Evolutionary conservation across 208 protist genomes (phyloP).

Genomic region (Leptomonas pyrrhocoris): DNA sequence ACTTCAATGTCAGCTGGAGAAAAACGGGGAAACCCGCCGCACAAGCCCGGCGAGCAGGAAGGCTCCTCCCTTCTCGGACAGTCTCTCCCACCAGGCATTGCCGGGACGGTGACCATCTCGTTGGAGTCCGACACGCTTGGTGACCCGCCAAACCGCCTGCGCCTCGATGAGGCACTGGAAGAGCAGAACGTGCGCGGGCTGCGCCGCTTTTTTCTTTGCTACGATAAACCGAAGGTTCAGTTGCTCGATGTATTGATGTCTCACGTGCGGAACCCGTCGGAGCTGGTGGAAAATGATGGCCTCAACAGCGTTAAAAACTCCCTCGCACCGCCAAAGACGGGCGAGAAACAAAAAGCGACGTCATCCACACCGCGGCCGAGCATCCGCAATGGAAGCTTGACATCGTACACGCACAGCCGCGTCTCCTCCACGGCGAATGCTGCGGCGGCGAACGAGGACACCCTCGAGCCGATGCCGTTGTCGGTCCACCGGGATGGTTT

Average conservation of each 20-base stretch:
- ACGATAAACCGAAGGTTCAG: slow-evolving; percentile 50
- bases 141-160: slow-evolving; percentile 26
- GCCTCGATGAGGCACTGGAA: slow-evolving; percentile 49
- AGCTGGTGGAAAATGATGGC: slow-evolving; percentile 18
- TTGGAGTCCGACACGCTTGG: slow-evolving; percentile 68
- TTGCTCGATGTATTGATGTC: slow-evolving; percentile 75
- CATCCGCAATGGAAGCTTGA: not conserved
- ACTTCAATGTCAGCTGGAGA: not conserved
- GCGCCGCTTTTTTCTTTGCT: slow-evolving; percentile 61
- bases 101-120: slow-evolving; percentile 71
- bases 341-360: not conserved
- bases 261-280: slow-evolving; percentile 50
- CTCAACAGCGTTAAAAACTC: not conserved
- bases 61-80: slow-evolving; percentile 29
- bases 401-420: slow-evolving; percentile 11
- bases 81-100: slow-evolving; percentile 43
- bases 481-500: not conserved
- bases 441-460: not conserved
- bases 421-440: not conserved
- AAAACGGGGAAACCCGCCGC: not conserved
- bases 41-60: slow-evolving; percentile 6
- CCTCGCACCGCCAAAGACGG: slow-evolving; percentile 2
- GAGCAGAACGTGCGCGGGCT: slow-evolving; percentile 49
- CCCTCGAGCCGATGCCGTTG: not conserved
- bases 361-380: not conserved